Evolutionary conservation across 768 basidiomycete genomes (phyloP).

Genomic region (Russula sp.): DNA sequence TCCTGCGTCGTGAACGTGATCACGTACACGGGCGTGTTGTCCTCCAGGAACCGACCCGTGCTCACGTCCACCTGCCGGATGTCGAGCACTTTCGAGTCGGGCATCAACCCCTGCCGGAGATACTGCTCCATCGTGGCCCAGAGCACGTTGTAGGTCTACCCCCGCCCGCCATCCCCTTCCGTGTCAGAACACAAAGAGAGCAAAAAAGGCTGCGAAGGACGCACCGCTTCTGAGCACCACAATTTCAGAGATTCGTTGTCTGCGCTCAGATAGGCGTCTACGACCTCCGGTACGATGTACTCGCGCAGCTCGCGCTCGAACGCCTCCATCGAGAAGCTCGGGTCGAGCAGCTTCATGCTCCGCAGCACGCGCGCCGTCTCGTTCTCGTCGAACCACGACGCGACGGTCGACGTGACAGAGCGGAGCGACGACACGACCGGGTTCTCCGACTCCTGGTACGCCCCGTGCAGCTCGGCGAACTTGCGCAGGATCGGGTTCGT

Average conservation of each 20-base stretch:
- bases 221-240: slow-evolving; percentile 95
- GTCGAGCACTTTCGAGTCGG: slow-evolving; percentile 91
- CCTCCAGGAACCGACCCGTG: slow-evolving; percentile 85
- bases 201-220: slow-evolving; percentile 29
- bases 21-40: slow-evolving; percentile 84
- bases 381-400: slow-evolving; percentile 93
- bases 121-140: slow-evolving; percentile 98
- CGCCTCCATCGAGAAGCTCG: slow-evolving; percentile 74
- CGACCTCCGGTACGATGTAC: slow-evolving; percentile 96
- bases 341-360: slow-evolving; percentile 83
- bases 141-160: slow-evolving; percentile 91
- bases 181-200: neutral
- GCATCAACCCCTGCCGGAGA: slow-evolving; percentile 81
- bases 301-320: slow-evolving; percentile 90
- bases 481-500: slow-evolving; percentile 69
- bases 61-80: slow-evolving; percentile 95
- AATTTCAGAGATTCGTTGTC: slow-evolving; percentile 78
- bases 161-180: neutral
- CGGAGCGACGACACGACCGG: slow-evolving; percentile 78
- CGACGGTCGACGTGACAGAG: slow-evolving; percentile 76
- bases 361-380: slow-evolving; percentile 95
- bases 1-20: slow-evolving; percentile 93
- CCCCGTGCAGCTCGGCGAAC: slow-evolving; percentile 52
- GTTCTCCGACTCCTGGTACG: slow-evolving; percentile 91
- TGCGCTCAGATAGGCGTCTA: slow-evolving; percentile 91